phyloP scores from a whole-genome alignment of 2,329 filamentous ascomycete genomes.

The Alternaria sp. region DNA sequence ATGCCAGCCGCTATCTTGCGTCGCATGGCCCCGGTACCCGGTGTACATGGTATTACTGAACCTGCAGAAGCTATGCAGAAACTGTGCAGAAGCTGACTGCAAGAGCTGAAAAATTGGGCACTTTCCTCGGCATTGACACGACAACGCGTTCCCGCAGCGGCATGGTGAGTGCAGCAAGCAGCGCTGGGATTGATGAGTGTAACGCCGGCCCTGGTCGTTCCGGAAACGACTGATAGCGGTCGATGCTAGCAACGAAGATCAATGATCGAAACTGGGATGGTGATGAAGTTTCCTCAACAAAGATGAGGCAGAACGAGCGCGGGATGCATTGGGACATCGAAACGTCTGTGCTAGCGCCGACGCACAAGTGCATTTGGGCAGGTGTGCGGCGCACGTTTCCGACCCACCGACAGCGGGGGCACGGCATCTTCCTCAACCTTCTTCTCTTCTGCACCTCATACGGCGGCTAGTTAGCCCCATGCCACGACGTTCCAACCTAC shows the following conservation, averaged over 20 bases:
- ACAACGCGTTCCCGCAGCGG: conserved; percentile 6
- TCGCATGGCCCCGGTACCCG: conserved; percentile 1
- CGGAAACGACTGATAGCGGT: conserved; percentile 8
- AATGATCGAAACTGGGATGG: conserved; percentile 12
- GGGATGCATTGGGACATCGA: conserved; percentile 1
- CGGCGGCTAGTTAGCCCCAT: conserved; percentile 16
- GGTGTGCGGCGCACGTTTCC: conserved; percentile 11
- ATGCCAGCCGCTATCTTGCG: neutral
- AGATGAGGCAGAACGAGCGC: conserved; percentile 5
- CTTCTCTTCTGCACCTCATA: conserved; percentile 7
- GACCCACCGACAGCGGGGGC: conserved; percentile 9
- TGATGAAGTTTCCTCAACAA: conserved; percentile 13
- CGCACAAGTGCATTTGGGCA: neutral
- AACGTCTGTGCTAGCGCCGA: conserved; percentile 15
- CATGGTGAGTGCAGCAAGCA: conserved; percentile 5
- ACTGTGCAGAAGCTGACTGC: conserved; percentile 11
- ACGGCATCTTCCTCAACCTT: conserved; percentile 13
- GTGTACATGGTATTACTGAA: conserved; percentile 10
- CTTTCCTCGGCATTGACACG: conserved; percentile 1
- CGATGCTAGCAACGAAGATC: conserved; percentile 13
- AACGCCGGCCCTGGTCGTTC: conserved; percentile 3
- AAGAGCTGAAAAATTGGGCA: conserved; percentile 8
- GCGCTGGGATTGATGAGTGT: conserved; percentile 1
- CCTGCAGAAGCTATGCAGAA: conserved; percentile 7
- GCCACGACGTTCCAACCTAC: conserved; percentile 13